Evolutionary conservation across 1,284 basidiomycete species (phyloP).

Genomic region (Ceratobasidium sp.): DNA sequence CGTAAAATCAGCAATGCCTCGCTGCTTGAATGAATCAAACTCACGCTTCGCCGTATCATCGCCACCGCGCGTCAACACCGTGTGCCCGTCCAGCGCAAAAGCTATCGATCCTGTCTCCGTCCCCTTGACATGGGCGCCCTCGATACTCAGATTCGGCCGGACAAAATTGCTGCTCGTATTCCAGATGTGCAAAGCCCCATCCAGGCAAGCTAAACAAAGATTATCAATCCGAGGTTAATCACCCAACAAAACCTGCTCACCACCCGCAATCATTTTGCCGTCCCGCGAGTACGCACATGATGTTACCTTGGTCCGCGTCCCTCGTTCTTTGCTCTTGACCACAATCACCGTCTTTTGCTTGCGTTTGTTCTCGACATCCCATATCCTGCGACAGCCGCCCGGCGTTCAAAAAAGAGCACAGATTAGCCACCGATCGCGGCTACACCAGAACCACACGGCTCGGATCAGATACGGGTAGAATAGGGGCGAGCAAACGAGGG

Average conservation of each 20-base stretch:
- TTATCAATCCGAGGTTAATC: conserved; percentile 42
- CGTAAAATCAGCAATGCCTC: not conserved
- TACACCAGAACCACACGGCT: conserved; percentile 10
- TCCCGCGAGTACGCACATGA: conserved; percentile 88
- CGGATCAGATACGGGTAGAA: conserved; percentile 45
- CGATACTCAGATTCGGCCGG: conserved; percentile 85
- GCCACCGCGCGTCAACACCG: conserved; percentile 86
- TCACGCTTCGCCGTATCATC: conserved; percentile 95
- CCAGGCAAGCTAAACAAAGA: conserved; percentile 75
- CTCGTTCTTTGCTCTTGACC: conserved; percentile 95
- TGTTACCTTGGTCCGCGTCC: conserved; percentile 93
- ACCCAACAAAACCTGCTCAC: conserved; percentile 62
- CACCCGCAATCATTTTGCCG: conserved; percentile 85
- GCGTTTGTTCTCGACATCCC: conserved; percentile 88
- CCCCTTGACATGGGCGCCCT: conserved; percentile 86
- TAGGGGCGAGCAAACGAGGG: conserved; percentile 31
- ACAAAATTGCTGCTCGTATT: conserved; percentile 91
- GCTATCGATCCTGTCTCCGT: conserved; percentile 86
- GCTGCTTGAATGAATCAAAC: conserved; percentile 56
- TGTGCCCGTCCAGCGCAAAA: conserved; percentile 86
- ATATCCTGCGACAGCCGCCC: conserved; percentile 72
- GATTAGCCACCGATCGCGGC: conserved; percentile 31
- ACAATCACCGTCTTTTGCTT: conserved; percentile 96
- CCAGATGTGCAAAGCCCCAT: conserved; percentile 96
- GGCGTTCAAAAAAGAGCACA: conserved; percentile 36